Evolutionary conservation across 306 rosid species (phyloP), one percentile per base, ranked within the genome.

Genomic region (Prunus kanzakura): DNA sequence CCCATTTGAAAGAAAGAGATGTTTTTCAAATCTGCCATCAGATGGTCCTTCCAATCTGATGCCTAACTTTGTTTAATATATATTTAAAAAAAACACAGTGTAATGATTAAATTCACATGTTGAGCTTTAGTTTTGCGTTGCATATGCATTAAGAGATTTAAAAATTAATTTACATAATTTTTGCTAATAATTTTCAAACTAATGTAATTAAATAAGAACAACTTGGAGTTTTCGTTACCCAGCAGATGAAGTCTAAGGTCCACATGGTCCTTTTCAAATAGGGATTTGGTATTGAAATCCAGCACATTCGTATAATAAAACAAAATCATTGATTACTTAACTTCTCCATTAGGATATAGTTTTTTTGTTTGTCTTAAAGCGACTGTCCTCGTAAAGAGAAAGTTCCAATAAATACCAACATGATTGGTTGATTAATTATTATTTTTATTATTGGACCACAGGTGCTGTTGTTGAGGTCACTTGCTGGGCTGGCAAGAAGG

Each of bases 391-490:
- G 1, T 35, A 35, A 5, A 35, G 38, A 32, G 38, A 35, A 35
- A 35, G 38, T 35, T 35, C 38, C 38, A 35, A 35, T 35, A 35
- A 61, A 4, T 20, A 23, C 5, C 14, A 58, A 58, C 32, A 58
- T 58, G 64, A 20, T 22, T 58, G 43, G 43, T 38, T 38, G 43
- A 38, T 38, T 38, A 25, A 25, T 35, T 35, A 35, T 5, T 35
- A 6, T 22, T 50, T 50, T 20, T 70, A 9, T 29, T 11, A 72
- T 63, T 63, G 67, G 71, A 50, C 30, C 43, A 7, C 76, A 93
- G 98, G 91, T 73, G 97, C 92, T 30, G 83, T 87, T 38, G 97
- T 94, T 71, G 95, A 90, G 83, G 93, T 94, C 35, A 89, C 80
- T 47, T 94, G 97, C 83, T 80, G 89, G 79, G 93, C 82, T 62